A percentile compares a stretch with the other conserved stretches of the same genome.
Evolutionary conservation across 805 yeast genomes (phyloP).

Genomic region (Pichia gijzeniarum): DNA sequence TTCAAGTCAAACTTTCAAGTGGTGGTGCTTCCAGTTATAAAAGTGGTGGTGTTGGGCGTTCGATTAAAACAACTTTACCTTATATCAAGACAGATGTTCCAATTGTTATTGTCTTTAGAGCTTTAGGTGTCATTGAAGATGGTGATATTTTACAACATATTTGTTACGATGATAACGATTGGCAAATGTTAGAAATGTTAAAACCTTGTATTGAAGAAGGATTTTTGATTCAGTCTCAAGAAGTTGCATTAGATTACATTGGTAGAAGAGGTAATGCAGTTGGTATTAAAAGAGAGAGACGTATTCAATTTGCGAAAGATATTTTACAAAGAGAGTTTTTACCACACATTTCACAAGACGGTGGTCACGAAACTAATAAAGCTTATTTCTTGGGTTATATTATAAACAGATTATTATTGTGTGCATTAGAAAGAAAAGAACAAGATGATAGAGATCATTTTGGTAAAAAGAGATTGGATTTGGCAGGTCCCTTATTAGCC

Average conservation of each 20-base stretch:
- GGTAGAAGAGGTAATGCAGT: slow-evolving; percentile 97
- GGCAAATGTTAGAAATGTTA: slow-evolving; percentile 99
- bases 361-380: slow-evolving; percentile 94
- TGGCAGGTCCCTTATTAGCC: slow-evolving; percentile 97
- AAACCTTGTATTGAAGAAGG: slow-evolving; percentile 99
- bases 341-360: slow-evolving; percentile 96
- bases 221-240: slow-evolving; percentile 95
- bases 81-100: slow-evolving; percentile 96
- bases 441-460: slow-evolving; percentile 99
- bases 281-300: slow-evolving; percentile 94
- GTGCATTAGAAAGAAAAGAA: slow-evolving; percentile 96
- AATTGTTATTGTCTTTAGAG: slow-evolving; percentile 93
- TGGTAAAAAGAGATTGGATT: slow-evolving; percentile 96
- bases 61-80: slow-evolving; percentile 93
- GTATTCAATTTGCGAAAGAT: slow-evolving; percentile 97
- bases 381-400: slow-evolving; percentile 97
- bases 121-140: slow-evolving; percentile 97
- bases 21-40: slow-evolving; percentile 42
- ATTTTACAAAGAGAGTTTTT: slow-evolving; percentile 91
- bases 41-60: slow-evolving; percentile 58
- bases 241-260: slow-evolving; percentile 94
- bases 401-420: slow-evolving; percentile 89
- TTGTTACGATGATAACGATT: slow-evolving; percentile 94
- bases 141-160: slow-evolving; percentile 98
- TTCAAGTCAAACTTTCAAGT: slow-evolving; percentile 78